Base-by-base conservation (phyloP, 352 stramenopile genomes). In the Pythium coloratum region DNA sequence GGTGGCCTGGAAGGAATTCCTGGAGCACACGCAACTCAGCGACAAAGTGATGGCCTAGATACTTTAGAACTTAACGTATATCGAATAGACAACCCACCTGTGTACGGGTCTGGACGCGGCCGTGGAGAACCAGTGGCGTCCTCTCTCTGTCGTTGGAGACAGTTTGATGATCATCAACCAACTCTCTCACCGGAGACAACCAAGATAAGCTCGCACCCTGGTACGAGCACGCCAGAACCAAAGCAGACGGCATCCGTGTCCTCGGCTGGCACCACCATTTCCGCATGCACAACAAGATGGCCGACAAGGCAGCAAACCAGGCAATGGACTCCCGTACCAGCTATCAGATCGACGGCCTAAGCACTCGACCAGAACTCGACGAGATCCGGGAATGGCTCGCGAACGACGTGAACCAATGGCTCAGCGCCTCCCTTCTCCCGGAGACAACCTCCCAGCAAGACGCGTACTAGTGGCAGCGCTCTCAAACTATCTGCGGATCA, bases 1-100 rank as follows among this genome's bases (percentile, higher is more conserved):
- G 0, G 68, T 92, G 40, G 74, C 91, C 20, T 94, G 86, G 84
- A 80, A 79, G 46, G 77, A 77, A 32, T 92, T 94, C 55, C 69
- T 94, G 20, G 61, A 74, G 2, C 56, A 81, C 26, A 86, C 80
- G 7, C 61, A 76, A 28, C 54, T 74, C 6, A 84, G 58, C 28
- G 85, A 93, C 65, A 68, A 55, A 8, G 33, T 69, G 24, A 6
- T 64, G 44, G 10, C 6, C 6, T 68, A 68, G 46, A 70, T 13
- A 38, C 20, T 24, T 24, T 24, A 24, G 20, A 24, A 24, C 20
- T 24, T 24, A 24, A 0, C 20, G 20, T 24, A 24, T 0, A 24
- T 24, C 20, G 20, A 24, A 24, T 24, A 24, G 20, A 24, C 20
- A 24, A 24, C 20, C 20, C 20, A 24, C 20, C 20, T 24, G 20